Conservation (phyloP, 352 stramenopile species). For the Phytophthora megakarya region DNA sequence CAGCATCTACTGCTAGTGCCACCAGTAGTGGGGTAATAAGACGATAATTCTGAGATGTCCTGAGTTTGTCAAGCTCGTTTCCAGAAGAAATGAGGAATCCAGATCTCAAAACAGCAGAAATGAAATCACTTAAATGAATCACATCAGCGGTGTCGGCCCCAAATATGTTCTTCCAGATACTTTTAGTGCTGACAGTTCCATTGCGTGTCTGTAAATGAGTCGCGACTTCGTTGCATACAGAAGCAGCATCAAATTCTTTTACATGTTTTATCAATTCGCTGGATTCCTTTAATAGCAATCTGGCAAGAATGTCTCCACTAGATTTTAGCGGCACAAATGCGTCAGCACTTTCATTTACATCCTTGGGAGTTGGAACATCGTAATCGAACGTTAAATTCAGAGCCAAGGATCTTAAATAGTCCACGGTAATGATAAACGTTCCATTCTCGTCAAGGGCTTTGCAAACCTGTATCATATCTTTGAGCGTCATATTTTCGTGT, state of each 20-base stretch:
- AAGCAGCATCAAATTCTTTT: constrained; percentile 37
- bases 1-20: constrained; percentile 47
- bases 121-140: constrained; percentile 53
- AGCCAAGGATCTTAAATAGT: constrained; percentile 45
- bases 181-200: constrained; percentile 34
- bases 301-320: constrained; percentile 43
- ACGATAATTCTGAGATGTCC: constrained; percentile 7
- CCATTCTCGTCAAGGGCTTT: constrained; percentile 34
- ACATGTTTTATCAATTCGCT: constrained; percentile 33
- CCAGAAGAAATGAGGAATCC: constrained; percentile 35
- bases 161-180: constrained; percentile 60
- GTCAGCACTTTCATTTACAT: background rate
- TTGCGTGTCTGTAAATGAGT: constrained; percentile 42
- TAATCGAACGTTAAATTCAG: constrained; percentile 54
- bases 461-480: constrained; percentile 32
- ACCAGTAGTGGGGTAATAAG: constrained; percentile 48
- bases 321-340: constrained; percentile 8
- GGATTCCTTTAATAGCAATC: constrained; percentile 31
- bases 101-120: constrained; percentile 41
- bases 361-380: background rate
- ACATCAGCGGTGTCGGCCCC: constrained; percentile 29
- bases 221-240: constrained; percentile 38
- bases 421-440: constrained; percentile 31
- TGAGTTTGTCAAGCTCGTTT: background rate
- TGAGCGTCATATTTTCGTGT: constrained; percentile 46